Evolutionary conservation across 768 basidiomycete species (phyloP).

Genomic region (Aureoboletus auriporus): DNA sequence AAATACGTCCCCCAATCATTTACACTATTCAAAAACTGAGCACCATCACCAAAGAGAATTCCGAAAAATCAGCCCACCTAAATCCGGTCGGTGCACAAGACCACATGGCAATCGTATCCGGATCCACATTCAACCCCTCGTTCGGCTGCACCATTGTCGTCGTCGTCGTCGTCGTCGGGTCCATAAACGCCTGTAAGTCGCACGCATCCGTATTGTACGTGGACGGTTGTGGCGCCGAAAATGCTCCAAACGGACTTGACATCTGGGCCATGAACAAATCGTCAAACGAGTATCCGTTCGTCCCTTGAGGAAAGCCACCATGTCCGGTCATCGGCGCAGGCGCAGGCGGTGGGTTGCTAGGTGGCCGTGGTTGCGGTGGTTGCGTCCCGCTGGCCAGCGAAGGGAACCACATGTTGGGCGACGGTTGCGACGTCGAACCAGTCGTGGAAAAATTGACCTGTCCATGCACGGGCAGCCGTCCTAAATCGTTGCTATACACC

Average conservation of each 20-base stretch:
- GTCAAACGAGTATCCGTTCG: conserved; percentile 19
- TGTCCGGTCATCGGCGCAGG: conserved; percentile 1
- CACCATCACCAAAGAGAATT: neutral
- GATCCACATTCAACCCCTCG: conserved; percentile 32
- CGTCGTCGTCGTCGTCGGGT: conserved; percentile 1
- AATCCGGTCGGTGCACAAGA: conserved; percentile 55
- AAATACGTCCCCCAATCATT: conserved; percentile 40
- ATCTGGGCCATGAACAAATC: conserved; percentile 21
- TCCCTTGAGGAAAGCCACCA: neutral
- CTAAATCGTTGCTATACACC: conserved; percentile 55
- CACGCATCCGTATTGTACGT: neutral
- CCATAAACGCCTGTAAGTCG: conserved; percentile 13
- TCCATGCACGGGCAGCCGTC: conserved; percentile 46
- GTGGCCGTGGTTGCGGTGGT: neutral
- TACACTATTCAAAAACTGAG: conserved; percentile 23
- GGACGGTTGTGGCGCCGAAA: neutral
- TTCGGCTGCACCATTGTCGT: conserved; percentile 5
- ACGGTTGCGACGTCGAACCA: neutral
- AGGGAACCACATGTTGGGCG: conserved; percentile 21
- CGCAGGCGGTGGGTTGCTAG: neutral
- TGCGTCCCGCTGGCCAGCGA: conserved; percentile 1
- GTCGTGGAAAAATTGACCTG: conserved; percentile 14
- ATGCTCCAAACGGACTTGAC: conserved; percentile 5
- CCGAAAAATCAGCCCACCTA: conserved; percentile 43
- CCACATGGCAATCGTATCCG: conserved; percentile 59